These are phyloP conservation scores for Rhynchospora tenuis DNA, from an alignment of 176 grass and related monocot genomes.

Conservation along the genomic window DNA sequence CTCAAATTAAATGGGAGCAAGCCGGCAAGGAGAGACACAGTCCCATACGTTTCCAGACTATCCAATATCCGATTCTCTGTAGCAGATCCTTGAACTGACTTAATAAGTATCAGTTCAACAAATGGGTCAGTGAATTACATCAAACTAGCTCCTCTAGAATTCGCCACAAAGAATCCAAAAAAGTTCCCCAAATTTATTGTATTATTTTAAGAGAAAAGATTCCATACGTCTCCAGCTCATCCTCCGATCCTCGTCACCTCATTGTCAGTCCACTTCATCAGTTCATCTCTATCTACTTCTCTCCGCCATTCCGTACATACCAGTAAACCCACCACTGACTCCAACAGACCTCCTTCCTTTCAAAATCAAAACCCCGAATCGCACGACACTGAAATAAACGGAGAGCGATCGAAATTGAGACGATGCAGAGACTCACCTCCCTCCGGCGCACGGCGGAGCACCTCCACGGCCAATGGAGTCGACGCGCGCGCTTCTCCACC, in stretches of 20 bases:
- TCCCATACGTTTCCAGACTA: neutral
- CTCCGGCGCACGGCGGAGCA: conserved; percentile 35
- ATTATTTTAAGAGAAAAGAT: neutral
- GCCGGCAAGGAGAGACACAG: neutral
- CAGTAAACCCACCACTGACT: neutral
- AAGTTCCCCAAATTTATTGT: neutral
- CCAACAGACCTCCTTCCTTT: too few species aligned
- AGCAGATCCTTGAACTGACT: neutral
- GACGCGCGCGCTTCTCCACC: conserved; percentile 38
- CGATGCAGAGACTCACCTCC: conserved; percentile 31
- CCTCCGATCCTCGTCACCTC: neutral
- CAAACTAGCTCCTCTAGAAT: neutral
- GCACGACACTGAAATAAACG: neutral
- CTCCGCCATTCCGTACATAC: neutral
- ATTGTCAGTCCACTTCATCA: neutral
- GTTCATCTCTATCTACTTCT: conserved; percentile 15
- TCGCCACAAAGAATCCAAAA: neutral
- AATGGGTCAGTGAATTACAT: neutral
- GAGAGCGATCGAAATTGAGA: conserved; percentile 5
- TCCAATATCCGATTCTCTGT: neutral
- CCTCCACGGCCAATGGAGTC: neutral
- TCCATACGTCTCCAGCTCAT: neutral
- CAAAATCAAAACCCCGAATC: neutral
- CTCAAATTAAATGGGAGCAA: too few species aligned
- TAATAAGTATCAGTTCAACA: neutral